Conservation (phyloP, 2,329 filamentous ascomycete species). For the Podosphaera aphanis region DNA sequence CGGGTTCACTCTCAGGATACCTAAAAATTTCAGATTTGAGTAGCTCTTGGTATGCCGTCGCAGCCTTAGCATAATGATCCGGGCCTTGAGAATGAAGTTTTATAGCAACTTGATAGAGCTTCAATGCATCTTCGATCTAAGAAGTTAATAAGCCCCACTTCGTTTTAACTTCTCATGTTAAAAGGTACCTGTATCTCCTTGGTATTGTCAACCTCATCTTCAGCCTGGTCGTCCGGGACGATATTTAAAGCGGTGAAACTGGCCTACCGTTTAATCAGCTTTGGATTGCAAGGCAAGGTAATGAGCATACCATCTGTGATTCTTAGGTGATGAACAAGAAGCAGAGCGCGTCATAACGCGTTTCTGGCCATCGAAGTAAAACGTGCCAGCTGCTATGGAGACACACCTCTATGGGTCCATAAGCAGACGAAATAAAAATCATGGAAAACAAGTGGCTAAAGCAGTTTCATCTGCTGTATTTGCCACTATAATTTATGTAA, state of each 20-base stretch:
- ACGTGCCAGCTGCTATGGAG: no score
- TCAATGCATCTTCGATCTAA: constrained; percentile 80
- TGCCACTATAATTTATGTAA: no score
- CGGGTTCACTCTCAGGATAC: constrained; percentile 67
- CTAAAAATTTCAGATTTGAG: constrained; percentile 87
- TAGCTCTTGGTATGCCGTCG: constrained; percentile 58
- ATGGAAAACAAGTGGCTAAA: no score
- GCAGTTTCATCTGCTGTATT: no score
- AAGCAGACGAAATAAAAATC: no score
- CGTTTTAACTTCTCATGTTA: not conserved
- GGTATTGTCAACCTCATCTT: constrained; percentile 83
- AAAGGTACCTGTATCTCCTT: constrained; percentile 56
- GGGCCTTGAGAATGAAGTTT: constrained; percentile 80
- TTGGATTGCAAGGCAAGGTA: no score
- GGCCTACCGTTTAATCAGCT: constrained; percentile 3
- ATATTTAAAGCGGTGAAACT: constrained; percentile 72
- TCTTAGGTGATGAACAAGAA: no score
- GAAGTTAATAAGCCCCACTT: constrained; percentile 3
- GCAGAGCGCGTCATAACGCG: no score
- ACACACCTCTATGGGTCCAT: no score
- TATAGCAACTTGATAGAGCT: constrained; percentile 75
- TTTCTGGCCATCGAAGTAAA: no score
- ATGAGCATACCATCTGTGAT: no score
- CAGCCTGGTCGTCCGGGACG: constrained; percentile 71
- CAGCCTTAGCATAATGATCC: constrained; percentile 49